Percentiles rank a stretch among this genome's conserved stretches.
These are phyloP conservation scores for Colletotrichum chlorophyti DNA, from an alignment of 2,329 filamentous ascomycete species.

Conservation along the genomic window DNA sequence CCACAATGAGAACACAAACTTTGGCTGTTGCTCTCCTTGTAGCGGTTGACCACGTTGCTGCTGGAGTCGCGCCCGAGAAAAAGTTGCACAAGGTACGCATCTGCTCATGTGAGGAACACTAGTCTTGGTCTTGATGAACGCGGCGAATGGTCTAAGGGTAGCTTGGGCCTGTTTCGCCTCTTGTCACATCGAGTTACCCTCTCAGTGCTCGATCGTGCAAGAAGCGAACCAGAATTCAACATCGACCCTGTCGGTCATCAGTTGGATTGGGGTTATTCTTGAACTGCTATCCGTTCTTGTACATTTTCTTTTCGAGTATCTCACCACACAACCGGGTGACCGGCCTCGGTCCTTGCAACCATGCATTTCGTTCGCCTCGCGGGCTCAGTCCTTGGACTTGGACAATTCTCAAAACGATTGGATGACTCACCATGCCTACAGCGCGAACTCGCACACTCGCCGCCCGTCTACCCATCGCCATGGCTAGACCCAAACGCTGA, in stretches of 20 bases:
- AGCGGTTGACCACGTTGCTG: conserved; percentile 10
- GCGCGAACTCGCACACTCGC: conserved; percentile 45
- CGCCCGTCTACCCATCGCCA: conserved; percentile 82
- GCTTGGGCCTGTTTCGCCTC: background rate
- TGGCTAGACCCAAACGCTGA: conserved; percentile 79
- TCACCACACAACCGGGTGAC: background rate
- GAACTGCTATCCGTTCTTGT: background rate
- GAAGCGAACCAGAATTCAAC: too few relatives aligned
- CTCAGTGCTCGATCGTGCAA: background rate
- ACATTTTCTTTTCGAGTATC: background rate
- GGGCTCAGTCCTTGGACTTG: background rate
- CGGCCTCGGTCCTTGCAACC: background rate
- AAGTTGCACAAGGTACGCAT: conserved; percentile 23
- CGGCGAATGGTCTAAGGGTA: background rate
- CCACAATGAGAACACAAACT: conserved; percentile 17
- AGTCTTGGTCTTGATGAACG: background rate
- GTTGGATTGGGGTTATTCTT: too few relatives aligned
- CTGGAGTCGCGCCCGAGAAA: background rate
- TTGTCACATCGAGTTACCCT: background rate
- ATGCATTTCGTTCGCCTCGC: background rate
- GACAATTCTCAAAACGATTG: background rate
- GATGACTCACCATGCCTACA: conserved; percentile 2
- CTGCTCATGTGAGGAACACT: background rate
- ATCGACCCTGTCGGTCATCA: too few relatives aligned
- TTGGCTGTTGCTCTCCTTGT: conserved; percentile 17